These are phyloP conservation scores for Podaxis carcinomalis DNA, from an alignment of 768 basidiomycete species.

Conservation along the genomic window DNA sequence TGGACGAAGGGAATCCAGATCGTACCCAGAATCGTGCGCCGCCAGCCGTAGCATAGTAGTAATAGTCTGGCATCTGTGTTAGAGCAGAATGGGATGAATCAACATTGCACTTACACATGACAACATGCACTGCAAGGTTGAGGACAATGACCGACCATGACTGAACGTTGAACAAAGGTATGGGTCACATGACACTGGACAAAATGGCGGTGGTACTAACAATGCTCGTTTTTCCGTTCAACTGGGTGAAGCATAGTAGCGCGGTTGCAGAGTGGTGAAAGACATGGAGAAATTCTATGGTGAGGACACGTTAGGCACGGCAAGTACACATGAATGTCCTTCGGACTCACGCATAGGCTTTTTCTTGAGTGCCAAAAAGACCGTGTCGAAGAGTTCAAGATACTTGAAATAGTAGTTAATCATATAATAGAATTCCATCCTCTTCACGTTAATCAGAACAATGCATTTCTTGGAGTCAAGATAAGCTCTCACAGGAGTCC, in stretches of 20 bases:
- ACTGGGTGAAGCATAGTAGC: slow-evolving; percentile 88
- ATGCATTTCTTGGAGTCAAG: slow-evolving; percentile 14
- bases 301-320: slow-evolving; percentile 9
- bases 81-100: not conserved
- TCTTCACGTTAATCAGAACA: slow-evolving; percentile 36
- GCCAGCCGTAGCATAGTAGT: slow-evolving; percentile 97
- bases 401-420: slow-evolving; percentile 99
- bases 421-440: slow-evolving; percentile 95
- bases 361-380: slow-evolving; percentile 97
- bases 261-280: slow-evolving; percentile 99
- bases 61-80: slow-evolving; percentile 67
- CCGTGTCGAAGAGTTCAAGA: slow-evolving; percentile 91
- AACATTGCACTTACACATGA: slow-evolving; percentile 80
- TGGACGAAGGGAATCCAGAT: not conserved
- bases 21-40: slow-evolving; percentile 93
- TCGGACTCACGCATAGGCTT: slow-evolving; percentile 80
- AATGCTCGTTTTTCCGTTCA: slow-evolving; percentile 91
- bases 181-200: not conserved
- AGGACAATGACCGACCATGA: slow-evolving; percentile 95
- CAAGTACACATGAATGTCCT: not conserved
- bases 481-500: slow-evolving; percentile 72
- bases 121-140: slow-evolving; percentile 90
- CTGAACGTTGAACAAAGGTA: slow-evolving; percentile 45
- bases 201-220: slow-evolving; percentile 43
- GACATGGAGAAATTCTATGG: slow-evolving; percentile 90